Evolutionary conservation across 2,329 filamentous ascomycete genomes (phyloP), one percentile per base, ranked within the genome.

Genomic region (Colletotrichum musae): DNA sequence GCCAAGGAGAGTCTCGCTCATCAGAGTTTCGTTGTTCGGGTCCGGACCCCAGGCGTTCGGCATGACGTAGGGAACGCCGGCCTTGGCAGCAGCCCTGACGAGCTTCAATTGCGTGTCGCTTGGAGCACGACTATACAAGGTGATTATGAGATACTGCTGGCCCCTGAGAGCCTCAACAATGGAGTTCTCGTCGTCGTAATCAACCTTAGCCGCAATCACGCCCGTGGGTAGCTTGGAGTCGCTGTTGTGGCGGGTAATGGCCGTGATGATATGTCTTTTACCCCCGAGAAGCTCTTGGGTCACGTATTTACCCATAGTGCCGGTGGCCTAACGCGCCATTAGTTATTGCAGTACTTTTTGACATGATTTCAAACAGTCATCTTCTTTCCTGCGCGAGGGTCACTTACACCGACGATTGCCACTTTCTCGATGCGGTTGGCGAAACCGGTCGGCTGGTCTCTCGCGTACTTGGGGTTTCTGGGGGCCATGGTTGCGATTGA

Each of bases 101-200:
- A 89, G 77, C 63, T 83, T 84, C 63, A 70, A 73, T 21, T 87
- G 82, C 0, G 80, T 79, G 41, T 84, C 84, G 0, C 64, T 74
- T 0, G 84, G 79, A 0, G 84, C 84, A 0, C 67, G 72, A 2
- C 78, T 77, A 6, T 80, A 73, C 64, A 88, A 74, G 36, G 86
- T 85, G 72, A 89, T 87, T 73, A 88, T 81, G 4, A 89, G 76
- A 12, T 83, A 82, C n/a, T 91, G 81, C 70, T 90, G 87, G 64
- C 81, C 86, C 24, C 77, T 73, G 2, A 91, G 81, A 2, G 87
- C 87, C 0, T 74, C 72, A 2, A 87, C 77, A 12, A 91, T 73
- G 1, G 83, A 80, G 0, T 73, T 54, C 9, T 80, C 73, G 53
- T 85, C 77, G 28, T 79, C 75, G 70, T 87, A 87, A 73, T 86